Percentiles rank a stretch among this genome's conserved stretches.
phyloP scores from a whole-genome alignment of 345 rosid genomes.

The Trapa incisa region DNA sequence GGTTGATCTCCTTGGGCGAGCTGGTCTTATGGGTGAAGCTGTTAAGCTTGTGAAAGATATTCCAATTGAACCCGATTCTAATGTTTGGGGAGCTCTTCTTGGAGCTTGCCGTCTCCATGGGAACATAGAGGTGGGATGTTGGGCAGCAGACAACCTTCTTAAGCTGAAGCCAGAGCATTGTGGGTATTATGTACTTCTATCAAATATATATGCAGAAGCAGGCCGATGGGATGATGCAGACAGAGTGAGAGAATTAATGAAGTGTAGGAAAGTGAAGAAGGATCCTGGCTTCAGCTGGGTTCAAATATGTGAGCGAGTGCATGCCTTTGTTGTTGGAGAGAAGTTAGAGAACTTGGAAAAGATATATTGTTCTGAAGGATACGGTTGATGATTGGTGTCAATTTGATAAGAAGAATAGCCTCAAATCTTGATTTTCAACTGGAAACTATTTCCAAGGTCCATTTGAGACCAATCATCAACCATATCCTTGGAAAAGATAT shows the following conservation, averaged over 20 bases:
- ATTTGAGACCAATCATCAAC: background rate
- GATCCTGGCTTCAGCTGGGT: conserved; percentile 51
- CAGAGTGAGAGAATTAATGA: conserved; percentile 35
- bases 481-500: background rate
- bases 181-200: conserved; percentile 36
- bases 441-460: background rate
- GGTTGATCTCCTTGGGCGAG: conserved; percentile 47
- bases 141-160: conserved; percentile 41
- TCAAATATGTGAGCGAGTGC: conserved; percentile 21
- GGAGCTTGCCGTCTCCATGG: conserved; percentile 41
- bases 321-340: conserved; percentile 29
- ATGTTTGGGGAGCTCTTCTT: conserved; percentile 45
- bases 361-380: conserved; percentile 8
- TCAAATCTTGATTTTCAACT: background rate
- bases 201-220: conserved; percentile 39
- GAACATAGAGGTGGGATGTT: conserved; percentile 33
- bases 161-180: conserved; percentile 37
- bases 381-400: background rate
- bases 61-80: conserved; percentile 25
- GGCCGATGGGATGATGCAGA: conserved; percentile 49
- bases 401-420: background rate
- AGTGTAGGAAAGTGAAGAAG: conserved; percentile 33
- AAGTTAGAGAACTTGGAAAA: conserved; percentile 13
- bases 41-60: conserved; percentile 19
- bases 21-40: conserved; percentile 34